phyloP scores from a whole-genome alignment of 352 stramenopile species.

The Thalassiosira livingstoniorum region DNA sequence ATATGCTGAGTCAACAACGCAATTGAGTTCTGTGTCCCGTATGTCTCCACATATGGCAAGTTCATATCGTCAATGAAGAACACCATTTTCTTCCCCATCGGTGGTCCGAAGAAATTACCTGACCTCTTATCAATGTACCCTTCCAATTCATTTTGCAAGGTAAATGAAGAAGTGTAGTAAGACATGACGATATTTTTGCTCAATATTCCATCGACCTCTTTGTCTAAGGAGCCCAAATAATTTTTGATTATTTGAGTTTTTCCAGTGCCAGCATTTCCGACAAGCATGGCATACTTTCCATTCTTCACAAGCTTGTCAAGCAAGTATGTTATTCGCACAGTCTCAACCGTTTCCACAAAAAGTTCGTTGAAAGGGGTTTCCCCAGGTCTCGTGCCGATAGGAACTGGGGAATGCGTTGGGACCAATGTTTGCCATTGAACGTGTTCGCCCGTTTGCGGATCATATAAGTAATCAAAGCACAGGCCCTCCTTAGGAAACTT shows the following conservation, averaged over 20 bases:
- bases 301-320: conserved; percentile 94
- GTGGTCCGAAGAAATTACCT: conserved; percentile 93
- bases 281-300: conserved; percentile 94
- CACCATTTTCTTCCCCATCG: conserved; percentile 94
- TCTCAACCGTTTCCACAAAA: conserved; percentile 96
- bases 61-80: conserved; percentile 98
- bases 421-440: conserved; percentile 94
- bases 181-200: conserved; percentile 98
- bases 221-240: conserved; percentile 88
- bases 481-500: conserved; percentile 95
- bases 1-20: conserved; percentile 95
- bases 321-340: conserved; percentile 93
- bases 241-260: conserved; percentile 98
- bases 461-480: conserved; percentile 98
- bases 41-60: conserved; percentile 96
- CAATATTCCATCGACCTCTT: conserved; percentile 93
- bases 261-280: conserved; percentile 94
- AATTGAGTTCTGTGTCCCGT: conserved; percentile 96
- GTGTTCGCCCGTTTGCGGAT: conserved; percentile 91
- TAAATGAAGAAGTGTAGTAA: conserved; percentile 95
- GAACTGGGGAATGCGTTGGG: conserved; percentile 76
- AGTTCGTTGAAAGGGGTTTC: conserved; percentile 97
- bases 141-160: conserved; percentile 94
- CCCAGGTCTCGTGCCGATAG: conserved; percentile 92
- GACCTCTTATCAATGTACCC: conserved; percentile 97